Base-by-base conservation (phyloP, 805 yeast species). In the Lipomyces yamadae region DNA sequence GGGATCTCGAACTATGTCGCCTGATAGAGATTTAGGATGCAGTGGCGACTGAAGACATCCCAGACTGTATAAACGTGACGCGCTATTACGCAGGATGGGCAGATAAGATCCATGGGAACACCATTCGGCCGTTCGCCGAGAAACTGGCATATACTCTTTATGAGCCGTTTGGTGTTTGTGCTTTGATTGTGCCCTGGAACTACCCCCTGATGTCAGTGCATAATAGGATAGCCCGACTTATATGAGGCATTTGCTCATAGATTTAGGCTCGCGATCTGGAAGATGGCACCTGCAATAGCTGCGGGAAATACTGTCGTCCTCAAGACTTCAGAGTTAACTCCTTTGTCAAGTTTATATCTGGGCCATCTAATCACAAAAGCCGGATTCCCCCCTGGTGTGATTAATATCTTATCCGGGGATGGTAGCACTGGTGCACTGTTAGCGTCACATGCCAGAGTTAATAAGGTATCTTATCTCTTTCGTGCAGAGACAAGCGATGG, bases 281-380 rank as follows among this genome's bases (percentile, higher is more conserved):
- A 90, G 77, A 81, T 90, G 74, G 91, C 90, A 34, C 94, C 94
- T 30, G 95, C 96, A 8, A 79, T 90, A 70, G 92, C 93, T 54
- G 88, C 91, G 62, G 95, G 95, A 63, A 89, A 90, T 78, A 83
- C 86, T 13, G 84, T 88, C 57, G 86, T 90, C 56, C 83, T 90
- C 76, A 90, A 90, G 78, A 83, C 91, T 2, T 88, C 92, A 64
- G 95, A 90, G 78, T 79, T 87, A 71, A 89, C 94, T 5, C 95
- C 95, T 11, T 81, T 90, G 72, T 85, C 92, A 33, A 80, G 88
- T 71, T 83, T 89, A 70, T 80, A 82, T 72, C 81, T 89, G 67
- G 92, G 89, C 50, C 79, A 79, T 33, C 77, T 86, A 62, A 85
- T 86, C 73, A 80, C 80, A 72, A 81, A 84, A 71, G 92, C 89